Evolutionary conservation across 2,329 filamentous ascomycete species (phyloP).

Genomic region (Pezicula neosporulosa): DNA sequence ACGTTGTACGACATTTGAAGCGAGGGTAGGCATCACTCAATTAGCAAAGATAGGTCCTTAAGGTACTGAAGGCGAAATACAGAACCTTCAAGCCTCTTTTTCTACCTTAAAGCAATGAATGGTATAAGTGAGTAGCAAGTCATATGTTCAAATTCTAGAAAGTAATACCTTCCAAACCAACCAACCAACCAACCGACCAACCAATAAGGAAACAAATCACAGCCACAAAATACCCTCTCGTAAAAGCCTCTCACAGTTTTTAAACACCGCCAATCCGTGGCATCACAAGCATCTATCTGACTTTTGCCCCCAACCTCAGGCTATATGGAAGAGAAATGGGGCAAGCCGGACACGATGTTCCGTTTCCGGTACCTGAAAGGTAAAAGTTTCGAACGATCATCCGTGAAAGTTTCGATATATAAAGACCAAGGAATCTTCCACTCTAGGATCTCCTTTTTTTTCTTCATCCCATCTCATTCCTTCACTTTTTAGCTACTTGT

Average conservation of each 20-base stretch:
- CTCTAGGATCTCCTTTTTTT: not conserved
- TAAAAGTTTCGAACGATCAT: not conserved
- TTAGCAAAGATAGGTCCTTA: too few species aligned
- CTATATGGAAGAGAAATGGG: slow-evolving; percentile 18
- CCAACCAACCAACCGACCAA: too few species aligned
- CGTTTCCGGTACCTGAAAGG: slow-evolving; percentile 5
- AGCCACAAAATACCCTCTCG: not conserved
- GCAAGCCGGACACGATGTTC: slow-evolving; percentile 18
- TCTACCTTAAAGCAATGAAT: too few species aligned
- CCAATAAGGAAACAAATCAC: too few species aligned
- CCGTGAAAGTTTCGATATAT: slow-evolving; percentile 6
- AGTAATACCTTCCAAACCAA: too few species aligned
- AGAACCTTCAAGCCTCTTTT: too few species aligned
- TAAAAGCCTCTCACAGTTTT: not conserved
- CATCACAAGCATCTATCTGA: not conserved
- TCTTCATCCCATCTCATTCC: slow-evolving; percentile 1
- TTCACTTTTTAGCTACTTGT: slow-evolving; percentile 2
- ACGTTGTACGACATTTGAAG: too few species aligned
- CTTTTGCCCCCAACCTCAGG: slow-evolving; percentile 12
- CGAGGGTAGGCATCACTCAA: too few species aligned
- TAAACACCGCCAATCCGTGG: not conserved
- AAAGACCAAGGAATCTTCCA: slow-evolving; percentile 3
- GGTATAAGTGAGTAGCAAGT: too few species aligned
- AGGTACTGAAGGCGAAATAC: too few species aligned
- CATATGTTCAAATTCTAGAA: too few species aligned